Conservation (phyloP, 2,329 filamentous ascomycete genomes). For the Colletotrichum sp. region DNA sequence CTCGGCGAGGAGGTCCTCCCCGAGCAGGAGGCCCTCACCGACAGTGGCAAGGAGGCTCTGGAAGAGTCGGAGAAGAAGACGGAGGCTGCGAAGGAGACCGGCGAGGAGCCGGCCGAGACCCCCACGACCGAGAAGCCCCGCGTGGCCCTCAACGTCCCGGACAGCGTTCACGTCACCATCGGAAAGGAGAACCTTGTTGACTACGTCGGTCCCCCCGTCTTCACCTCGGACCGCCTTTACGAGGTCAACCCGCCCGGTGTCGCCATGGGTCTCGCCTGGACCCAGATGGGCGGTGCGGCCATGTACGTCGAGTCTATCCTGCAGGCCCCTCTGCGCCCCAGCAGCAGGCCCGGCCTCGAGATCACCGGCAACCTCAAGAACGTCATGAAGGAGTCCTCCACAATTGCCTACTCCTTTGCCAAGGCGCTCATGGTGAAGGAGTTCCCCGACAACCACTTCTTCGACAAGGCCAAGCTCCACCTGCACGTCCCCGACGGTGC, state of each 20-base stretch:
- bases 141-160: conserved; percentile 81
- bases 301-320: conserved; percentile 98
- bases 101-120: conserved; percentile 29
- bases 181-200: conserved; percentile 91
- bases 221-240: conserved; percentile 94
- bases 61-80: conserved; percentile 74
- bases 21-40: conserved; percentile 82
- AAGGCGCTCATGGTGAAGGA: conserved; percentile 86
- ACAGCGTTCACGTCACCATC: conserved; percentile 85
- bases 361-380: conserved; percentile 94
- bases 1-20: conserved; percentile 83
- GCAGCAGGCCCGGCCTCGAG: conserved; percentile 80
- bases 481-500: conserved; percentile 96
- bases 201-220: conserved; percentile 94
- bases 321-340: conserved; percentile 77
- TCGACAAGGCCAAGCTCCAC: conserved; percentile 94
- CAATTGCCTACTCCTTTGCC: conserved; percentile 94
- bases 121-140: conserved; percentile 65
- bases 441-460: conserved; percentile 92
- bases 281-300: conserved; percentile 92
- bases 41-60: conserved; percentile 81
- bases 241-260: conserved; percentile 93
- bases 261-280: conserved; percentile 98
- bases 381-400: conserved; percentile 98
- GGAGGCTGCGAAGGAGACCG: conserved; percentile 57